A percentile compares a stretch with the other conserved stretches of the same genome.
Conservation (phyloP, 805 yeast genomes). For the Scheffersomyces coipomensis region DNA sequence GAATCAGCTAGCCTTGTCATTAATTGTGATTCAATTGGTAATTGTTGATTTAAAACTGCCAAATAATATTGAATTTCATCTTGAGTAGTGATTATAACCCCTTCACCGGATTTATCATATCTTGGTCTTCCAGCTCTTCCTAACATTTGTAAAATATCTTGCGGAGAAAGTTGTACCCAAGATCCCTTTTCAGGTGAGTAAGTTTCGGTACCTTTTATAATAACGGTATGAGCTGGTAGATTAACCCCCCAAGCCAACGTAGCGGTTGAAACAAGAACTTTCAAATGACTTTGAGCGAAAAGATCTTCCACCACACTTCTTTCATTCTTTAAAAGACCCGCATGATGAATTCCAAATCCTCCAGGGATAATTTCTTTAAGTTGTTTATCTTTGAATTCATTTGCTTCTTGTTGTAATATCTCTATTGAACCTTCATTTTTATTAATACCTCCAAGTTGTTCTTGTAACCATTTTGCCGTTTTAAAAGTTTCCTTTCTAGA, state of each 20-base stretch:
- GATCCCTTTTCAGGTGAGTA: slow-evolving; percentile 87
- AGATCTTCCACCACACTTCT: slow-evolving; percentile 78
- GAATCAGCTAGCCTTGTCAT: slow-evolving; percentile 68
- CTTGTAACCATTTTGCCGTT: slow-evolving; percentile 74
- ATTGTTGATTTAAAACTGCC: slow-evolving; percentile 85
- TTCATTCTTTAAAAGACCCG: slow-evolving; percentile 75
- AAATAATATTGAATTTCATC: slow-evolving; percentile 84
- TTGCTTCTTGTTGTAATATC: slow-evolving; percentile 64
- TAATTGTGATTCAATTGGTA: slow-evolving; percentile 90
- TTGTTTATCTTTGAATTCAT: slow-evolving; percentile 49
- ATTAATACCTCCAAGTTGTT: slow-evolving; percentile 47
- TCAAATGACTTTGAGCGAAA: slow-evolving; percentile 85
- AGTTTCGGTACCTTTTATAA: slow-evolving; percentile 89
- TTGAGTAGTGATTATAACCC: slow-evolving; percentile 86
- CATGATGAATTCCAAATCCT: slow-evolving; percentile 91
- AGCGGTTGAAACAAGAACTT: slow-evolving; percentile 84
- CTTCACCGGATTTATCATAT: slow-evolving; percentile 89
- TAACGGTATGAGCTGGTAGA: slow-evolving; percentile 91
- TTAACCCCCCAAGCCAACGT: slow-evolving; percentile 98
- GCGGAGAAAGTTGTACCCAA: slow-evolving; percentile 93
- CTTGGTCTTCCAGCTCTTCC: slow-evolving; percentile 98
- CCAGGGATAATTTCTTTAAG: slow-evolving; percentile 58
- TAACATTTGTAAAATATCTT: slow-evolving; percentile 93
- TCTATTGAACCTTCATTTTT: slow-evolving; percentile 59
- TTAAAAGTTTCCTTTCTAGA: slow-evolving; percentile 88